Percentiles rank a stretch among this genome's conserved stretches.
phyloP scores from a whole-genome alignment of 345 rosid genomes.

The Combretum micranthum region DNA sequence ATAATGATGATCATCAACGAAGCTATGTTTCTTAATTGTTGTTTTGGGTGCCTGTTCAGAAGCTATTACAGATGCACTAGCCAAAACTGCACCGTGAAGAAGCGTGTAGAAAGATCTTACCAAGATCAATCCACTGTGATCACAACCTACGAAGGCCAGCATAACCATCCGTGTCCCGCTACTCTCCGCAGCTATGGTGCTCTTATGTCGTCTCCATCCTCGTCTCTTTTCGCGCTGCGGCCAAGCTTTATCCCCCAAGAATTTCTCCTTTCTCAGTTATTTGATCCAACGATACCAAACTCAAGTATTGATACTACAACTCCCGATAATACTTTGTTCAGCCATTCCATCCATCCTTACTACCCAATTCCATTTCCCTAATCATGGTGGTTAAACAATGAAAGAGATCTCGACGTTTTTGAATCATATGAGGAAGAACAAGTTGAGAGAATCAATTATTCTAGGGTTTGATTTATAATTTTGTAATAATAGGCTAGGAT shows the following conservation, averaged over 20 bases:
- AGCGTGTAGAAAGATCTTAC: constrained; percentile 52
- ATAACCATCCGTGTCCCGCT: constrained; percentile 41
- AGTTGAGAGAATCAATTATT: too few species aligned
- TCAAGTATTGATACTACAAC: too few species aligned
- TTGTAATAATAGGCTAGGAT: too few species aligned
- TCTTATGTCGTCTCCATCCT: constrained; percentile 22
- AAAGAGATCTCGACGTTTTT: too few species aligned
- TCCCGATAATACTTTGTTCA: too few species aligned
- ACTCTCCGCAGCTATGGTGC: constrained; percentile 31
- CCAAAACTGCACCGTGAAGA: constrained; percentile 50
- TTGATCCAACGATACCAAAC: too few species aligned
- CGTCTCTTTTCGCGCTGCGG: constrained; percentile 10
- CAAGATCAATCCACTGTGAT: constrained; percentile 46
- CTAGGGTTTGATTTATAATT: too few species aligned
- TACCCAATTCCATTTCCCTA: too few species aligned
- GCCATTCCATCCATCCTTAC: too few species aligned
- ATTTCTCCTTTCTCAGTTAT: constrained; percentile 3
- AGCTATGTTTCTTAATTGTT: neutral
- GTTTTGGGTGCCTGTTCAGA: constrained; percentile 18
- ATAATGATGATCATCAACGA: neutral
- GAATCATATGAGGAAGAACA: too few species aligned
- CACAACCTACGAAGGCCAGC: constrained; percentile 68
- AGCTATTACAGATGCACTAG: constrained; percentile 66
- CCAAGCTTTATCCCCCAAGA: constrained; percentile 20
- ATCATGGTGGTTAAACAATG: too few species aligned